phyloP scores from a whole-genome alignment of 164 flowering plant species.

The Santalum album region DNA sequence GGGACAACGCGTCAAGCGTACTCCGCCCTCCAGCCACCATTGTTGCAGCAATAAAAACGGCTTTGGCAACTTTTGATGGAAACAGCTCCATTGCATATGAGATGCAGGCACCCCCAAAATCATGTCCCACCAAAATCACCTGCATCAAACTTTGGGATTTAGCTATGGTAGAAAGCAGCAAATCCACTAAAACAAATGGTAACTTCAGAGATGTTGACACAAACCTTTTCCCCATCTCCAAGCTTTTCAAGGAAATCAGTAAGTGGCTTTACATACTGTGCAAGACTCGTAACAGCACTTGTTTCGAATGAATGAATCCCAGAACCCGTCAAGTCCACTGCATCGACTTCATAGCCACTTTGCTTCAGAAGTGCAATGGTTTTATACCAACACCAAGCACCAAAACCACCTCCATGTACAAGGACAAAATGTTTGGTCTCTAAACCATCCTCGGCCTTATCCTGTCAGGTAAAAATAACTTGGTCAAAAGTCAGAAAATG shows the following conservation, averaged over 20 bases:
- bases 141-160: background rate
- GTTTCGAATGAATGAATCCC: conserved; percentile 4
- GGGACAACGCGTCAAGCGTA: background rate
- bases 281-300: background rate
- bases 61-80: conserved; percentile 16
- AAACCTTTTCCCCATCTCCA: conserved; percentile 4
- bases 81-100: conserved; percentile 21
- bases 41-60: conserved; percentile 16
- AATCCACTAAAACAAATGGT: background rate
- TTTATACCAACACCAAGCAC: conserved; percentile 8
- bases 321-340: conserved; percentile 3
- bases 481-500: background rate
- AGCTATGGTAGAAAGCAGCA: background rate
- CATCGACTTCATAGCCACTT: conserved; percentile 1
- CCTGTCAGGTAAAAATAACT: background rate
- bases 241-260: conserved; percentile 1
- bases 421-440: conserved; percentile 6
- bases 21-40: conserved; percentile 10
- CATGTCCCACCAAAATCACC: conserved; percentile 27
- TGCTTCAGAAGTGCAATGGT: conserved; percentile 1
- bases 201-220: background rate
- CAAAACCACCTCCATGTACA: conserved; percentile 6
- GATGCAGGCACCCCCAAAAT: conserved; percentile 25
- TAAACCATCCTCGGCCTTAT: background rate
- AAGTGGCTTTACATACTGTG: conserved; percentile 4